phyloP scores from a whole-genome alignment of 2,329 filamentous ascomycete species.

The Ustulina deusta region DNA sequence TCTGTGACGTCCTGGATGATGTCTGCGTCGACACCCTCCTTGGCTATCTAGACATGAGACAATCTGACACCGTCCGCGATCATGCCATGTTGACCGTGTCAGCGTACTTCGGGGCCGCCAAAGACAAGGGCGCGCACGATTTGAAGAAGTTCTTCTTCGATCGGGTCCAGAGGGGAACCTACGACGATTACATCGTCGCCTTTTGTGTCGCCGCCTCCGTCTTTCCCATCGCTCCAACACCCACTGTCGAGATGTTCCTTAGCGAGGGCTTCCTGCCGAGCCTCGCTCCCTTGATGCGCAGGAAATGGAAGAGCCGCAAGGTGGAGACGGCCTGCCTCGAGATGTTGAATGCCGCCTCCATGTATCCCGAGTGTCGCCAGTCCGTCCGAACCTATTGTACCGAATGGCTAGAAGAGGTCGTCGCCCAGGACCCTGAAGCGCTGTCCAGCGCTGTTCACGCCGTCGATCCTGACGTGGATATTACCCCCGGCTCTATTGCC shows the following conservation, averaged over 20 bases:
- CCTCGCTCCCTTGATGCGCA: conserved; percentile 80
- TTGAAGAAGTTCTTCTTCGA: conserved; percentile 81
- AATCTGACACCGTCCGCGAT: conserved; percentile 77
- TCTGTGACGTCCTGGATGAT: conserved; percentile 73
- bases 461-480: conserved; percentile 68
- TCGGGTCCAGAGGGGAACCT: conserved; percentile 78
- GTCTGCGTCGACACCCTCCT: conserved; percentile 87
- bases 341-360: conserved; percentile 90
- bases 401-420: conserved; percentile 87
- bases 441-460: conserved; percentile 62
- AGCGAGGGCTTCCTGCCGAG: conserved; percentile 86
- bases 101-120: conserved; percentile 83
- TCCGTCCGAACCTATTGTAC: conserved; percentile 86
- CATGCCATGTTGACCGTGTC: conserved; percentile 86
- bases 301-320: conserved; percentile 84
- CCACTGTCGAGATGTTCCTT: conserved; percentile 83
- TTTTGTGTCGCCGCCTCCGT: conserved; percentile 92
- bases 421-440: conserved; percentile 76
- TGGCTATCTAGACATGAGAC: conserved; percentile 86
- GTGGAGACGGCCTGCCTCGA: conserved; percentile 89
- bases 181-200: conserved; percentile 89
- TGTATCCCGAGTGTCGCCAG: conserved; percentile 84
- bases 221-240: conserved; percentile 85
- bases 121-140: conserved; percentile 75
- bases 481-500: conserved; percentile 68